Evolutionary conservation across 257 asterid species (phyloP).

Genomic region (Solanum chiquidenum): DNA sequence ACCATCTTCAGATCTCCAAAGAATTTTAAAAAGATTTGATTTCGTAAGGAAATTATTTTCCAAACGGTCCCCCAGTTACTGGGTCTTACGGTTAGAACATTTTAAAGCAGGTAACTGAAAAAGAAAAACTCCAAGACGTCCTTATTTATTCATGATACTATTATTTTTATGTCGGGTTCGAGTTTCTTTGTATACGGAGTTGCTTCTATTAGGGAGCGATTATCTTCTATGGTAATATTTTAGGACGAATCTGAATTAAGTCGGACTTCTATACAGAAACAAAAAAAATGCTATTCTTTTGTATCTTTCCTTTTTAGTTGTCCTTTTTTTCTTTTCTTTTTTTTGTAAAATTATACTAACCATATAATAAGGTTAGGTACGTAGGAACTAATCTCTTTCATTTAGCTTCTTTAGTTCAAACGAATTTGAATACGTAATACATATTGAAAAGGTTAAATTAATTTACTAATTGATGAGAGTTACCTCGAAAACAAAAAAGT

Average conservation of each 20-base stretch:
- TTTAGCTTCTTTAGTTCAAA: not conserved
- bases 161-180: not conserved
- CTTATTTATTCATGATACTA: not conserved
- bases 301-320: too few species aligned
- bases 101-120: not conserved
- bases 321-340: not conserved
- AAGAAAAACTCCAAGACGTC: not conserved
- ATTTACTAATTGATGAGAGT: not conserved
- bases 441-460: too few species aligned
- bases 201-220: not conserved
- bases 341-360: not conserved
- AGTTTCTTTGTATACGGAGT: rapidly evolving
- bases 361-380: not conserved
- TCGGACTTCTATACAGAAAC: not conserved
- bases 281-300: not conserved
- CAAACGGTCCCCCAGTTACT: not conserved
- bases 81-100: not conserved
- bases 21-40: not conserved
- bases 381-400: not conserved
- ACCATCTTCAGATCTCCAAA: not conserved
- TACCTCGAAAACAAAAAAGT: not conserved
- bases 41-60: not conserved
- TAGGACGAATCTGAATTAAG: not conserved
- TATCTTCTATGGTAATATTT: not conserved
- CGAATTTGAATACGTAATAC: too few species aligned